Base-by-base conservation (phyloP, 2,329 filamentous ascomycete species). In the Coniochaeta prunicola region DNA sequence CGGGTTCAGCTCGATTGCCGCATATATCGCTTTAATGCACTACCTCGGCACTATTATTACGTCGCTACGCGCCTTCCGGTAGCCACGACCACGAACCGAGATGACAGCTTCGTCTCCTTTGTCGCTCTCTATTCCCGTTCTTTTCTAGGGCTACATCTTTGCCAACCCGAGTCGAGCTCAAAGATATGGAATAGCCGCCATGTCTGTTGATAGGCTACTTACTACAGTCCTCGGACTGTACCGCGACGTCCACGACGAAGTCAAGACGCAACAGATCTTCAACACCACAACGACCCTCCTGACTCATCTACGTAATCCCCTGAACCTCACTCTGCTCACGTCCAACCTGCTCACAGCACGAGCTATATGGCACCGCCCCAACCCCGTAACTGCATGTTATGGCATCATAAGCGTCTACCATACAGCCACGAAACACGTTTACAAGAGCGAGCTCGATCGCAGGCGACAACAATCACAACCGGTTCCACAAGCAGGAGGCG, bases 401-500 rank as follows among this genome's bases (percentile, higher is more conserved):
- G 83, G 85, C 63, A 78, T 89, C 63, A 80, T 92, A 64, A 85
- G 86, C 73, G 81, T 91, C 62, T 91, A 86, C 76, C 88, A 90
- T 71, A 83, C 85, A 4, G 87, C 88, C 31, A 83, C 82, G 3
- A 71, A 77, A 55, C 80, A 80, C 62, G 76, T 85, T 42, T 80
- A 77, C 63, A 76, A 77, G 53, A 74, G 78, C 66, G 77, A 80
- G 63, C 61, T 74, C 36, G 76, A 78, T 78, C 66, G 77, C 80
- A 63, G 61, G 74, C 38, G 75, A 78, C 42, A 74, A 74, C 68
- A 65, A 69, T 58, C 60, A 62, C 19, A 65, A 62, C 19, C 64
- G 64, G 50, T 59, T 45, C 7, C 59, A 8, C 68, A 60, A 19
- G 62, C 68, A n/a, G 76, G 77, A 12, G 74, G 77, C 57, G 77